phyloP scores from a whole-genome alignment of 257 asterid species.

The Solanum bukasovii region DNA sequence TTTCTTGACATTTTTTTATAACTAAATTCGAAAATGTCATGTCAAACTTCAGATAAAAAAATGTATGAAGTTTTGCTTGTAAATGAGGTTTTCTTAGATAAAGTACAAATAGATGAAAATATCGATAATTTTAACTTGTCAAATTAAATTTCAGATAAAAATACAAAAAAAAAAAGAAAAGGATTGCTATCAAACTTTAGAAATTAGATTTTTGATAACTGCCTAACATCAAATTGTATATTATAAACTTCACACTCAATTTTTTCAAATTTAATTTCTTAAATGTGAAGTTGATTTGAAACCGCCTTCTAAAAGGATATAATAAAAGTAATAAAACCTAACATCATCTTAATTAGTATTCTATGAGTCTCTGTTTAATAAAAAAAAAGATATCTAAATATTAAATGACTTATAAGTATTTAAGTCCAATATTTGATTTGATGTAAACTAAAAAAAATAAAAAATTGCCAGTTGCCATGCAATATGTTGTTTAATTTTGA shows the following conservation, averaged over 20 bases:
- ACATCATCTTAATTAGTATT: neutral
- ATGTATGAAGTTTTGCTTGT: neutral
- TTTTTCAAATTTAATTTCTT: neutral
- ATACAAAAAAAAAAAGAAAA: too few relatives aligned
- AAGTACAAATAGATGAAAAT: neutral
- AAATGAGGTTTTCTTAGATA: neutral
- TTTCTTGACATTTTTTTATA: neutral
- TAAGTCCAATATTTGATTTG: neutral
- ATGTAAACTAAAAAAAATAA: neutral
- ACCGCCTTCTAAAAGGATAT: neutral
- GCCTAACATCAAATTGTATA: neutral
- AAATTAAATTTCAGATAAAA: neutral
- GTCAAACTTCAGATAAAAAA: neutral
- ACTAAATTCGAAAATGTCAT: neutral
- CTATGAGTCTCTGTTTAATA: neutral
- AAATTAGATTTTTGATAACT: neutral
- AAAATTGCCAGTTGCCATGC: neutral
- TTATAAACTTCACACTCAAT: neutral
- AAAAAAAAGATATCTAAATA: neutral
- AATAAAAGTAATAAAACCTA: neutral
- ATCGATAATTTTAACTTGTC: neutral
- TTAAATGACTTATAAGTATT: neutral
- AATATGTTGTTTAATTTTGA: neutral
- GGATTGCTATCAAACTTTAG: neutral
- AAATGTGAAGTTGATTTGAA: neutral